phyloP scores from a whole-genome alignment of 2,329 filamentous ascomycete species.

The Ophiognomonia clavigignenti-juglandacearum region DNA sequence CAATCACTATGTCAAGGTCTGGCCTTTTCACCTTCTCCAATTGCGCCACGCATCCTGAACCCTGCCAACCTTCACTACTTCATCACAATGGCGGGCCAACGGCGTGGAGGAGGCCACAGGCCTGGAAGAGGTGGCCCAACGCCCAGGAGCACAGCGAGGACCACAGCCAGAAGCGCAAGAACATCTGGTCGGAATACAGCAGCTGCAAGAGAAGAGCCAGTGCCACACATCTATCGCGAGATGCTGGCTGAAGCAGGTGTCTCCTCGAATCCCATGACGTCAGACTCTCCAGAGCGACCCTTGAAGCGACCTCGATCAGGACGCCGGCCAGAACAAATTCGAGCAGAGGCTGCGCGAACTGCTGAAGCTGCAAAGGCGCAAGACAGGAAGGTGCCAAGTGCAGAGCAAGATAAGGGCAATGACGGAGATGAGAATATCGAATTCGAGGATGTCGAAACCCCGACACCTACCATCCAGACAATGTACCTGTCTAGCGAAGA shows the following conservation, averaged over 20 bases:
- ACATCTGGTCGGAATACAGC: slow-evolving; percentile 20
- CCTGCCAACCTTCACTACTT: neutral
- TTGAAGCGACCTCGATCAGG: slow-evolving; percentile 35
- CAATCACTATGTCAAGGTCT: too few relatives aligned
- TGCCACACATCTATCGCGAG: slow-evolving; percentile 40
- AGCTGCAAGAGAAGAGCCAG: slow-evolving; percentile 15
- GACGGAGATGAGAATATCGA: slow-evolving; percentile 38
- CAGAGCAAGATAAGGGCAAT: slow-evolving; percentile 11
- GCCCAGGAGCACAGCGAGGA: slow-evolving; percentile 2
- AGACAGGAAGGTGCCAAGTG: neutral
- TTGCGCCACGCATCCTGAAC: neutral
- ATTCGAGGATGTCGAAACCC: slow-evolving; percentile 47
- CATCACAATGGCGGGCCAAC: slow-evolving; percentile 11
- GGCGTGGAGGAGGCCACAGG: slow-evolving; percentile 4
- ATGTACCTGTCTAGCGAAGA: slow-evolving; percentile 45
- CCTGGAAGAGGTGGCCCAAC: slow-evolving; percentile 8
- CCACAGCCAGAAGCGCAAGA: slow-evolving; percentile 20
- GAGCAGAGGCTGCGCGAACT: neutral
- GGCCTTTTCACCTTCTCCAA: neutral
- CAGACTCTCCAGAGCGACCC: slow-evolving; percentile 31
- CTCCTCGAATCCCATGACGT: slow-evolving; percentile 20
- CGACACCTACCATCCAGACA: slow-evolving; percentile 45
- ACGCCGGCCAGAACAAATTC: slow-evolving; percentile 19
- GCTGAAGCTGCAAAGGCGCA: neutral
- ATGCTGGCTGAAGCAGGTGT: slow-evolving; percentile 48